Base-by-base conservation (phyloP, 805 yeast genomes). In the Lachancea sp. region DNA sequence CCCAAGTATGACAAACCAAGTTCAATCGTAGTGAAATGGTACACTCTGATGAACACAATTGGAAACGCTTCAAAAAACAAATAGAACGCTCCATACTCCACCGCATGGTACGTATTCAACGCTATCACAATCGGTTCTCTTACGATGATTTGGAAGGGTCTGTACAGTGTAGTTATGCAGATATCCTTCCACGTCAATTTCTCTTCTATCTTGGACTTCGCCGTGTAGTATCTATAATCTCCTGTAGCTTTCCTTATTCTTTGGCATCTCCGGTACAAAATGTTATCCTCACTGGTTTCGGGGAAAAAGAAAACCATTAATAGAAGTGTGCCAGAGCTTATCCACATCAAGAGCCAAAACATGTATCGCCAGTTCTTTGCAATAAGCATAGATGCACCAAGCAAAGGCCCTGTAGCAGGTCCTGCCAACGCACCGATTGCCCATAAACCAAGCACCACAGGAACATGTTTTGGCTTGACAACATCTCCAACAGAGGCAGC, bases 41-140 rank as follows among this genome's bases (percentile, higher is more conserved):
- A 65, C 13, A 65, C 51, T 2, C 65, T 71, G 8, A 44, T 40
- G 45, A 71, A 79, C 2, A 74, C 76, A 30, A 77, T 63, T 9
- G 85, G 83, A 59, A 75, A 75, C 5, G 76, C 77, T 56, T 79
- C 83, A 50, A 78, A 75, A 66, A 74, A 78, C 17, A 76, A 53
- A 54, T 75, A 79, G 46, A 74, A 47, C 20, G 70, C 56, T 17
- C 80, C 73, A 54, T 78, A 78, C 3, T 69, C 62, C 36, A 77
- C 50, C 0, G 78, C 75, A 46, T 72, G 60, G 54, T 76, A 77
- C 18, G 70, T 16, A 51, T 77, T 68, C 42, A 77, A 68, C 23
- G 76, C 63, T 12, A 77, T 41, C n/a, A 78, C 71, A 19, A 74
- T 75, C 0, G 83, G 84, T 54, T 78, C 83, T 37, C 56, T 47